phyloP scores from a whole-genome alignment of 306 rosid genomes.

The Phaseolus lunatus region DNA sequence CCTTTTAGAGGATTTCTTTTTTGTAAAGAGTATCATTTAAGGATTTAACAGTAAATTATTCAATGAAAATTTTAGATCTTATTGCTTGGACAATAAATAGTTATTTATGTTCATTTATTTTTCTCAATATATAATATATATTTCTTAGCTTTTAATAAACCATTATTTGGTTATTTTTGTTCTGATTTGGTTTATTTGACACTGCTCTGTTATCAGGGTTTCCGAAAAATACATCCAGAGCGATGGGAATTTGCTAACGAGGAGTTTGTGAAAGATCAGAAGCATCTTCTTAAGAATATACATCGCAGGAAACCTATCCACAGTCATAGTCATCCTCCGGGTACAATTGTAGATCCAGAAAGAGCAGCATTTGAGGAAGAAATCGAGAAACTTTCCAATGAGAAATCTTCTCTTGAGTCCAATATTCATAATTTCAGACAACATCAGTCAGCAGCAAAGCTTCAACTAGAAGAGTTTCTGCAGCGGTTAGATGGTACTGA shows the following conservation, averaged over 20 bases:
- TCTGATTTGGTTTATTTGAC: constrained; percentile 32
- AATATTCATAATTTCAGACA: constrained; percentile 65
- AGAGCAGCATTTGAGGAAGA: constrained; percentile 89
- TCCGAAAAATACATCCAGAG: constrained; percentile 90
- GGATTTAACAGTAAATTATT: constrained; percentile 28
- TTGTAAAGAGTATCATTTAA: constrained; percentile 3
- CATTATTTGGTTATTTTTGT: constrained; percentile 20
- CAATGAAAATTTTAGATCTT: constrained; percentile 21
- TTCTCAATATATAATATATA: neutral
- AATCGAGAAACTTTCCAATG: constrained; percentile 75
- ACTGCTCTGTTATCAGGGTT: constrained; percentile 67
- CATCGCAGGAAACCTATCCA: constrained; percentile 98
- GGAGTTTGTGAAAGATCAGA: constrained; percentile 85
- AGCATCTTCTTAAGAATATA: constrained; percentile 92
- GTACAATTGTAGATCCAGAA: constrained; percentile 78
- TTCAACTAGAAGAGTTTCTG: constrained; percentile 63
- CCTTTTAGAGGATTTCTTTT: neutral
- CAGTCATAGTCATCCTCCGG: constrained; percentile 95
- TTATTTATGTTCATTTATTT: neutral
- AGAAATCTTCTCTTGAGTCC: constrained; percentile 74
- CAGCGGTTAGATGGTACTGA: constrained; percentile 68
- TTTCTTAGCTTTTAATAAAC: neutral
- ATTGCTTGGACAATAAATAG: constrained; percentile 22
- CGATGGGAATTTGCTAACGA: constrained; percentile 98
- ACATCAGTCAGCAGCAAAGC: constrained; percentile 63